Evolutionary conservation across 2,329 filamentous ascomycete genomes (phyloP), one percentile per base, ranked within the genome.

Genomic region (Onygenales sp.): DNA sequence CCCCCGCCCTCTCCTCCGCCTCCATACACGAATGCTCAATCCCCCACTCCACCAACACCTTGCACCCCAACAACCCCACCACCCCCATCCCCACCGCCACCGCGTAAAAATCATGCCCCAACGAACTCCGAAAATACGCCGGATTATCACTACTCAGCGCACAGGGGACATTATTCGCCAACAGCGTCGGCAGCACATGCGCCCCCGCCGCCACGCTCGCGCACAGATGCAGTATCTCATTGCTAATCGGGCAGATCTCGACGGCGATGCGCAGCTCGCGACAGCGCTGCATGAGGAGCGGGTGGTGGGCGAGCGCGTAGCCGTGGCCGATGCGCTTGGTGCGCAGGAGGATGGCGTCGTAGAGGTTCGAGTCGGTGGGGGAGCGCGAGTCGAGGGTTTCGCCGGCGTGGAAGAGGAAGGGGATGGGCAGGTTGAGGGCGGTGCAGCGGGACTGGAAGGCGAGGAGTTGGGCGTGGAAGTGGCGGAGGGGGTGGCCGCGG

Each of bases 341-440:
- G 2, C 90, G 91, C 5, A 97, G 79, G 7, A 96, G 74, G 11
- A 97, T 79, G 0, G 90, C 90, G 66, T 96, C 91, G 66, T 90
- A 95, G 2, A 97, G 78, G 68, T 96, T 96, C 58, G 82, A 75
- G 63, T 96, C 91, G 0, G 86, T 85, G 17, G 76, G 78, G 60
- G 83, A 84, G 32, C 89, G 90, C 56, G 87, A 83, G 13, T 89
- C 89, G 0, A 95, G 81, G 36, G 84, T 89, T 71, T 96, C 91
- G 59, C 91, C 92, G 0, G 92, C 91, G 67, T 96, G 91, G 74
- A 97, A 94, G 75, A 95, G 95, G 75, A 96, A 95, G 0, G 92
- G 92, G 8, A 98, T 83, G 49, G 89, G 82, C 39, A 96, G 80
- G 2, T 80, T 82, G 63, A 89, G 85, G 64, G 87, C 78, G 0